phyloP scores from a whole-genome alignment of 768 basidiomycete genomes.

The Naganishia kalamii region DNA sequence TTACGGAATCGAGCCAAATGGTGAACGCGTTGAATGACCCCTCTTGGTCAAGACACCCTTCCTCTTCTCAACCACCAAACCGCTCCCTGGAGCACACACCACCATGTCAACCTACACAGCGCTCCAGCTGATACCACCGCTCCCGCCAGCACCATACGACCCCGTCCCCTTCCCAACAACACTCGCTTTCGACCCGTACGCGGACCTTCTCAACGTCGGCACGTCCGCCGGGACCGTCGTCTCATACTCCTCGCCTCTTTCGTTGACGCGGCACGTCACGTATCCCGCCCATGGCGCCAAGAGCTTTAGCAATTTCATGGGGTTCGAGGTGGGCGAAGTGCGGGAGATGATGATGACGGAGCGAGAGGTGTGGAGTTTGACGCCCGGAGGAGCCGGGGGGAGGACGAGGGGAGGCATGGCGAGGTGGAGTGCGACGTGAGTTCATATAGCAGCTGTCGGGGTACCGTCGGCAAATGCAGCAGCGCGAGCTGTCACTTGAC shows the following conservation, averaged over 20 bases:
- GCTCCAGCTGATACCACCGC: constrained; percentile 40
- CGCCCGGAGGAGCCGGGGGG: constrained; percentile 47
- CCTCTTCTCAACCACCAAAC: neutral
- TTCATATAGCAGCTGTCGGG: too few species aligned
- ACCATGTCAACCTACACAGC: constrained; percentile 35
- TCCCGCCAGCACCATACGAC: constrained; percentile 33
- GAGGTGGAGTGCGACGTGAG: constrained; percentile 41
- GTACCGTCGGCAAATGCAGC: too few species aligned
- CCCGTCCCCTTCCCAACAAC: constrained; percentile 49
- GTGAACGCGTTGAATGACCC: too few species aligned
- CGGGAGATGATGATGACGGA: constrained; percentile 72
- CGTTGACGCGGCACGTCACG: constrained; percentile 38
- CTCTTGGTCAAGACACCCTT: too few species aligned
- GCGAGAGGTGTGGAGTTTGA: constrained; percentile 57
- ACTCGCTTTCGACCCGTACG: constrained; percentile 81
- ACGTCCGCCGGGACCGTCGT: constrained; percentile 63
- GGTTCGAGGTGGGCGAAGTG: constrained; percentile 51
- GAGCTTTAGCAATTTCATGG: constrained; percentile 20
- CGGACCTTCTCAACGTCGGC: constrained; percentile 84
- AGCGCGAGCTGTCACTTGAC: too few species aligned
- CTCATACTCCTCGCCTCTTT: constrained; percentile 55
- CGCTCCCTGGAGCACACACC: neutral
- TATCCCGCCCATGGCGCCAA: constrained; percentile 41
- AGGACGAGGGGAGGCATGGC: constrained; percentile 45
- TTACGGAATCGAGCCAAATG: too few species aligned